These are phyloP conservation scores for Gynochthodes officinalis DNA, from an alignment of 257 asterid genomes.

Conservation along the genomic window DNA sequence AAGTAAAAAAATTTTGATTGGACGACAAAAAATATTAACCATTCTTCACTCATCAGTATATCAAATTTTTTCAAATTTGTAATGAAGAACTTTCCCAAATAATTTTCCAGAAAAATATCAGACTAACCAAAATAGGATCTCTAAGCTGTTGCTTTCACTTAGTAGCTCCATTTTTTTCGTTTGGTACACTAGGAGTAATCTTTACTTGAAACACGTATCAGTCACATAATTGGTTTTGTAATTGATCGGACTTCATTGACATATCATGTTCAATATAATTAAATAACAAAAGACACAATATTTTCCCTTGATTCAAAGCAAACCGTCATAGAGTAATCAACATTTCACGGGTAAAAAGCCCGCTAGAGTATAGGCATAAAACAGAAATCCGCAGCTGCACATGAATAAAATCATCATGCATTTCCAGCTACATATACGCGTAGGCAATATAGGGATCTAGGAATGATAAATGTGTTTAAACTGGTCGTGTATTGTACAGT, in stretches of 20 bases:
- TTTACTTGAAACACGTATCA: background rate
- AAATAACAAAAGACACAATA: too few species aligned
- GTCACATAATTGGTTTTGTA: background rate
- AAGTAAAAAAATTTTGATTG: background rate
- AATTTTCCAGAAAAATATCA: background rate
- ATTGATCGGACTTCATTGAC: background rate
- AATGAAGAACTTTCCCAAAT: background rate
- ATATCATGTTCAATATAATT: background rate
- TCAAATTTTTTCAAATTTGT: background rate
- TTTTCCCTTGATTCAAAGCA: background rate
- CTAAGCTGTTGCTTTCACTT: background rate
- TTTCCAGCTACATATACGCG: background rate
- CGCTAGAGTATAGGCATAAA: too few species aligned
- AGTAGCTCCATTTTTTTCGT: background rate
- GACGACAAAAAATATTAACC: background rate
- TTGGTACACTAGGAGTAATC: background rate
- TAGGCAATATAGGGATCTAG: background rate
- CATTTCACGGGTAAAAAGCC: background rate
- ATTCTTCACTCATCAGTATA: too few species aligned
- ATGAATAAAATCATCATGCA: background rate
- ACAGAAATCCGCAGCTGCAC: background rate
- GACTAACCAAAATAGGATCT: background rate
- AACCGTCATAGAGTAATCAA: background rate
- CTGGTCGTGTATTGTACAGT: background rate
- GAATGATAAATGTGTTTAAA: background rate